Percentiles rank a stretch among this genome's conserved stretches.
phyloP scores from a whole-genome alignment of 371 early-diverging fungal species.

The Actinomucor elegans region DNA sequence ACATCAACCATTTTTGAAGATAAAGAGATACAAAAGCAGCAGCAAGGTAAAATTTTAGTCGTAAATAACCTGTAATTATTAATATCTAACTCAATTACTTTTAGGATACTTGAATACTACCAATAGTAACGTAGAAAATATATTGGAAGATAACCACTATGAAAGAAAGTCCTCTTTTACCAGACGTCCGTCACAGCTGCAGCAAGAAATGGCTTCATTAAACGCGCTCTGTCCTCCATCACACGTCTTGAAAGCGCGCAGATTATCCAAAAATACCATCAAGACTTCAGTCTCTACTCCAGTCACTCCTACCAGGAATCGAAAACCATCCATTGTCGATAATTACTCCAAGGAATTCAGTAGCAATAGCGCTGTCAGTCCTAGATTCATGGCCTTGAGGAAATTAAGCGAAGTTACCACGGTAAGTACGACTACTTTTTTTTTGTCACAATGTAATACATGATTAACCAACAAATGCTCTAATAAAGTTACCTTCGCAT shows the following conservation, averaged over 20 bases:
- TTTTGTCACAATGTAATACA: neutral
- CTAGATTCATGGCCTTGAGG: conserved; percentile 43
- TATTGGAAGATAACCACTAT: conserved; percentile 9
- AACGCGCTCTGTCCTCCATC: conserved; percentile 43
- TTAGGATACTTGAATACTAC: neutral
- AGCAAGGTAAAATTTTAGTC: conserved; percentile 5
- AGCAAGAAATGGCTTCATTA: conserved; percentile 7
- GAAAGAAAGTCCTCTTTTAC: conserved; percentile 2
- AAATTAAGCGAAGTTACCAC: conserved; percentile 38
- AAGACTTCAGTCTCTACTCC: conserved; percentile 5
- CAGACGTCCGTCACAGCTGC: conserved; percentile 10
- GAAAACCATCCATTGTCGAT: conserved; percentile 8
- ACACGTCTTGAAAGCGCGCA: conserved; percentile 29
- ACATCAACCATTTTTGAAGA: conserved; percentile 3
- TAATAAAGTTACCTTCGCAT: conserved; percentile 17
- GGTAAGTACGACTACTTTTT: too few relatives aligned
- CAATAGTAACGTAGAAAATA: neutral
- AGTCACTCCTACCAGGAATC: neutral
- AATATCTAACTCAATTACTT: neutral
- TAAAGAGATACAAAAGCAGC: neutral
- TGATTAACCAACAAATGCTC: neutral
- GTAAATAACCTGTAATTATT: neutral
- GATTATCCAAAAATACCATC: conserved; percentile 25
- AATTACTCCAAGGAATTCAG: conserved; percentile 13
- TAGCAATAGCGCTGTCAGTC: conserved; percentile 43